Conservation (phyloP, 2,329 filamentous ascomycete species). For the Lasiodiplodia hormozganensis region DNA sequence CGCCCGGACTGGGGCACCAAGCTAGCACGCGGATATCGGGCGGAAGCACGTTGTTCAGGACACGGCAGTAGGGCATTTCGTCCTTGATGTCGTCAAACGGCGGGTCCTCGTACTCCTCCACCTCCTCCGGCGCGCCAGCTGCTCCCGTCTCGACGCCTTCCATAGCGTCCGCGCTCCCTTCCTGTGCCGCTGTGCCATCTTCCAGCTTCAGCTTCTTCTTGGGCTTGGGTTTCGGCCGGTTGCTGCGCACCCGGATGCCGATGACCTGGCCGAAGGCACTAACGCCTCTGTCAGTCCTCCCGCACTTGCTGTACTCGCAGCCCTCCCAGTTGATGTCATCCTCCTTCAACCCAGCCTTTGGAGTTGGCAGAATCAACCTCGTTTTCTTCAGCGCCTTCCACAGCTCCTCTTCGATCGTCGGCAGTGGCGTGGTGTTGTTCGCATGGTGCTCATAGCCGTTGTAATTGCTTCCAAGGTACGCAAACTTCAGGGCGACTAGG, state of each 20-base stretch:
- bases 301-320: constrained; percentile 93
- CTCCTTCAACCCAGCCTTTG: constrained; percentile 31
- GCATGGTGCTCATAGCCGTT: constrained; percentile 91
- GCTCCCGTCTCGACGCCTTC: constrained; percentile 19
- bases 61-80: constrained; percentile 82
- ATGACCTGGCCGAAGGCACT: constrained; percentile 98
- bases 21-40: constrained; percentile 89
- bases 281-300: constrained; percentile 89
- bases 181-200: constrained; percentile 21
- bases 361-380: constrained; percentile 76
- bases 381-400: constrained; percentile 89
- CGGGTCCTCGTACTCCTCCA: constrained; percentile 40
- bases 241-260: constrained; percentile 81
- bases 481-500: constrained; percentile 88
- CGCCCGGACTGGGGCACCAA: constrained; percentile 85
- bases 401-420: constrained; percentile 90
- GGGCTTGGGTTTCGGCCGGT: constrained; percentile 62
- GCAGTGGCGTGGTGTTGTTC: constrained; percentile 69
- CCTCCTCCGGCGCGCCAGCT: not conserved
- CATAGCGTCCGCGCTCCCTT: constrained; percentile 29
- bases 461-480: constrained; percentile 89
- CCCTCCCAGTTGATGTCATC: constrained; percentile 74
- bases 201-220: constrained; percentile 28
- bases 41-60: constrained; percentile 87
- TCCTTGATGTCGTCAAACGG: constrained; percentile 73